Percentiles rank a stretch among this genome's conserved stretches.
Conservation (phyloP, 148 eudicot species). For the Polygonum aviculare region DNA sequence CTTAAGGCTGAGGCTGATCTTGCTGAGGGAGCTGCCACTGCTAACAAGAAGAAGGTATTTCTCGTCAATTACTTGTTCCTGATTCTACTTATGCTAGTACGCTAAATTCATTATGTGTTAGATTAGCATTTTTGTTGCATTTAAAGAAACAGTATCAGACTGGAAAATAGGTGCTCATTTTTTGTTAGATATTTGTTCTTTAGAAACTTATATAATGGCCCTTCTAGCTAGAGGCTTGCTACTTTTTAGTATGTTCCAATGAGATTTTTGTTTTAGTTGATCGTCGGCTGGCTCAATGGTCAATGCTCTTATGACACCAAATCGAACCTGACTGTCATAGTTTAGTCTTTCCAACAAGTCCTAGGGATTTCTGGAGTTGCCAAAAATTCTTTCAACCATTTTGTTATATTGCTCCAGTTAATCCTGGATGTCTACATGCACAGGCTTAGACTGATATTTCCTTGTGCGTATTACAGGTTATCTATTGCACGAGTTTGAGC, state of each 20-base stretch:
- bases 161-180: no score
- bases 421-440: not conserved
- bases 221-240: no score
- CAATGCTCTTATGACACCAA: no score
- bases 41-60: constrained; percentile 54
- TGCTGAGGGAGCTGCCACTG: constrained; percentile 34
- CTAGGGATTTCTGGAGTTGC: no score
- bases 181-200: no score
- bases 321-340: not conserved
- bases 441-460: not conserved
- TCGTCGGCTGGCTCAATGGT: no score
- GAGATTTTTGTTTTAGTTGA: no score
- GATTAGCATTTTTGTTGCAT: not conserved
- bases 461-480: not conserved
- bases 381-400: no score
- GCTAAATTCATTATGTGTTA: not conserved
- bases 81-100: not conserved
- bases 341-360: no score
- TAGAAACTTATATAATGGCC: no score
- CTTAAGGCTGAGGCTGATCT: constrained; percentile 62
- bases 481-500: constrained; percentile 12
- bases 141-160: not conserved
- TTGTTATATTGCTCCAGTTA: no score
- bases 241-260: no score
- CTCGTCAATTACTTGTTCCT: not conserved